Base-by-base conservation (phyloP, 2,329 filamentous ascomycete species). In the Neofusicoccum kwambonambiense region DNA sequence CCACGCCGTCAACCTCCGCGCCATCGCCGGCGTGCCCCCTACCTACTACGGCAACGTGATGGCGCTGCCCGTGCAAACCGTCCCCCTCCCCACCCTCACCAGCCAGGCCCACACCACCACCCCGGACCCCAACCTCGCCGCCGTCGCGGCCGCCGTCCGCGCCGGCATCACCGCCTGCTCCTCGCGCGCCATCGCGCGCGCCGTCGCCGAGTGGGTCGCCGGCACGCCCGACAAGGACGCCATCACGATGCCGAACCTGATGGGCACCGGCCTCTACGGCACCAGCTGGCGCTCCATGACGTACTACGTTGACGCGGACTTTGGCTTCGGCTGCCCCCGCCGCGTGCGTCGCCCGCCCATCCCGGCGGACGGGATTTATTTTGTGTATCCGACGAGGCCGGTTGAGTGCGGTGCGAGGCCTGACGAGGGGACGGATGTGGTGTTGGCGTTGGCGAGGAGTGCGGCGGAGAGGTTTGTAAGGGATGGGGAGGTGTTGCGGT, bases 271-370 rank as follows among this genome's bases (percentile, higher is more conserved):
- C 62, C 65, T 72, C 5, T 70, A 66, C 42, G 69, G 66, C n/a
- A 70, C 70, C n/a, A 70, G 68, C 67, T 75, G 73, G 73, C 68
- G 69, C 58, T 56, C 31, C 5, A 71, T 72, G 69, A 69, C 62
- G 17, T 47, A 67, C 7, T 73, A 73, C 52, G 41, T 66, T 34
- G 63, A 61, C 37, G 71, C 74, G 64, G 70, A 75, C 61, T 75
- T 74, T 57, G 73, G 73, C 1, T 75, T 75, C 42, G 73, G 73
- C 1, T 4, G 57, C 34, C 72, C 70, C 4, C 63, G 52, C 44
- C 65, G 65, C 19, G 6, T 56, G 22, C 65, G 70, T 3, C 69
- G 67, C 45, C 69, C 70, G 1, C 52, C 65, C 31, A 68, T 69
- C 13, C 49, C 58, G 19, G 63, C 66, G 15, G 69, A 71, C 27